Evolutionary conservation across 2,329 filamentous ascomycete species (phyloP).

Genomic region (Scortechinia acanthostroma): DNA sequence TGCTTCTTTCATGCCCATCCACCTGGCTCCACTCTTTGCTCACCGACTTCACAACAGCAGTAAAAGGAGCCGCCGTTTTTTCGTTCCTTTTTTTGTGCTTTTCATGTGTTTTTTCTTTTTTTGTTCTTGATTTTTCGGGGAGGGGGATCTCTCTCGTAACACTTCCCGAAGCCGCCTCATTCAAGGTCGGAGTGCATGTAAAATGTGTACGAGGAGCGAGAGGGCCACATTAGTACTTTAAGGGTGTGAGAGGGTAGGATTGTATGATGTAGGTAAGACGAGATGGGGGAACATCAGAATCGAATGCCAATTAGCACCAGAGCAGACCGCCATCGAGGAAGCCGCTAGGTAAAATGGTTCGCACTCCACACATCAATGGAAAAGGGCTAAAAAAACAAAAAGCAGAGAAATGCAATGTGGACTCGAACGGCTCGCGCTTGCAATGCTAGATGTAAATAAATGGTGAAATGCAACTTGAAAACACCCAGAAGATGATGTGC

Average conservation of each 20-base stretch:
- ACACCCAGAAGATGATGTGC: not conserved
- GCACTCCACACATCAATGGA: not conserved
- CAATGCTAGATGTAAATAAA: conserved; percentile 2
- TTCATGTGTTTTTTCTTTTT: not conserved
- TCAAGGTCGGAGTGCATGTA: not conserved
- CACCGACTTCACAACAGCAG: too few relatives aligned
- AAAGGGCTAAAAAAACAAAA: not conserved
- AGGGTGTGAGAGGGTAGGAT: not conserved
- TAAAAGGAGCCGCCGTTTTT: too few relatives aligned
- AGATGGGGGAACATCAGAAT: not conserved
- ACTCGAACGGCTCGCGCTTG: not conserved
- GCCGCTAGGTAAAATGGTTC: not conserved
- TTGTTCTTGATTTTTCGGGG: not conserved
- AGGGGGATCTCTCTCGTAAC: not conserved
- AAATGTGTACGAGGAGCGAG: not conserved
- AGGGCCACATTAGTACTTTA: too few relatives aligned
- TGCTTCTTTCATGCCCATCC: too few relatives aligned
- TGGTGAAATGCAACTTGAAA: not conserved
- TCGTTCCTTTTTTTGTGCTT: not conserved
- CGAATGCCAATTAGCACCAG: not conserved
- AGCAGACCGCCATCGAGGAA: not conserved
- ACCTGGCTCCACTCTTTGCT: too few relatives aligned
- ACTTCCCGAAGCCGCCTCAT: not conserved
- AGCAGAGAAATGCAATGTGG: not conserved
- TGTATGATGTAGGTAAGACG: not conserved